Percentiles rank a stretch among this genome's conserved stretches.
phyloP scores from a whole-genome alignment of 2,329 filamentous ascomycete species.

The Cadophora sp. region DNA sequence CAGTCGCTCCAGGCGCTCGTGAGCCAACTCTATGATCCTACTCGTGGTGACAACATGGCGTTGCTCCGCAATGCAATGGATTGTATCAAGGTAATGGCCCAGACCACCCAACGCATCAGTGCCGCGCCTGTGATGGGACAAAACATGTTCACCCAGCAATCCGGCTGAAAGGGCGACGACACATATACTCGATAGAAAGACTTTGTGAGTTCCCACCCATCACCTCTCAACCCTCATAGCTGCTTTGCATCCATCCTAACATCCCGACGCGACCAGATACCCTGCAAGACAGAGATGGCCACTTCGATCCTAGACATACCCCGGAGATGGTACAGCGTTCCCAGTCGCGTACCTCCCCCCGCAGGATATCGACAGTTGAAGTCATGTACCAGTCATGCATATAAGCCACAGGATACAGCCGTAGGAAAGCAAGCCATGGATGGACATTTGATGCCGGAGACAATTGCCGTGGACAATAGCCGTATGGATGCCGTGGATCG shows the following conservation, averaged over 20 bases:
- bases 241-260: constrained; percentile 3
- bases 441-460: constrained; percentile 17
- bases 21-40: constrained; percentile 42
- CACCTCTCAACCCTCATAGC: background rate
- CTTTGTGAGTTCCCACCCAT: constrained; percentile 32
- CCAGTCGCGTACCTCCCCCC: constrained; percentile 30
- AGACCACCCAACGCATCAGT: constrained; percentile 40
- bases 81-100: constrained; percentile 43
- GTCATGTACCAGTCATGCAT: constrained; percentile 43
- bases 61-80: constrained; percentile 39
- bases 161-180: constrained; percentile 37
- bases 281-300: constrained; percentile 22
- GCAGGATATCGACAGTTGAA: constrained; percentile 38
- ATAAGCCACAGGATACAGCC: constrained; percentile 33
- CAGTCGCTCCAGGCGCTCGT: constrained; percentile 38
- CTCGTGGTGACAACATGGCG: constrained; percentile 36
- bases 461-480: constrained; percentile 14
- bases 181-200: constrained; percentile 13
- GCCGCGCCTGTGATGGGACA: constrained; percentile 31
- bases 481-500: constrained; percentile 23
- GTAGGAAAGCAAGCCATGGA: constrained; percentile 29
- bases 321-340: constrained; percentile 33
- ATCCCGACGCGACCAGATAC: constrained; percentile 8
- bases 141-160: constrained; percentile 33
- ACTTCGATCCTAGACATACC: constrained; percentile 21